phyloP scores from a whole-genome alignment of 2,329 filamentous ascomycete genomes.

The Neofusicoccum parvum region DNA sequence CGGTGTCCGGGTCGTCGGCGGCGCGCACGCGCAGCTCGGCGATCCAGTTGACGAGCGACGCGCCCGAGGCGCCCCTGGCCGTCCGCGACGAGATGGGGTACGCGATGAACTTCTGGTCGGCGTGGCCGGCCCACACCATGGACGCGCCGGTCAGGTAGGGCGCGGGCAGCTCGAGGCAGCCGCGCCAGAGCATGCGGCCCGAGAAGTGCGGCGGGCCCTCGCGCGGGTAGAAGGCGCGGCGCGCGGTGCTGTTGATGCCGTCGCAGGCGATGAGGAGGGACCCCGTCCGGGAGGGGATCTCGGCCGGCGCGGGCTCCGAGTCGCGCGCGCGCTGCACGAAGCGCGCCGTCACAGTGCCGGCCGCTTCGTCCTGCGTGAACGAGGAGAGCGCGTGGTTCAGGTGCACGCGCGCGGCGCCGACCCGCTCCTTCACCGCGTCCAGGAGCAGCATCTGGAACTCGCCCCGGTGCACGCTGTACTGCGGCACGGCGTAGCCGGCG shows the following conservation, averaged over 20 bases:
- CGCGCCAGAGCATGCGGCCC: conserved; percentile 51
- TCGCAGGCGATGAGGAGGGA: conserved; percentile 47
- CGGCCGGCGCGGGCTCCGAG: conserved; percentile 26
- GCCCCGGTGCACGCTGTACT: conserved; percentile 50
- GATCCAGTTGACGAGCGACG: conserved; percentile 51
- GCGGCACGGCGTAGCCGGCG: conserved; percentile 48
- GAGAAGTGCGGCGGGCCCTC: conserved; percentile 51
- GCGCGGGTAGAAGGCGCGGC: conserved; percentile 45
- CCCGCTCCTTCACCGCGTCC: conserved; percentile 44
- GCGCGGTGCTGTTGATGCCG: conserved; percentile 49
- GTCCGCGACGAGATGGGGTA: conserved; percentile 46
- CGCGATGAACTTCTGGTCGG: conserved; percentile 52
- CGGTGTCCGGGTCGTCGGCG: conserved; percentile 46
- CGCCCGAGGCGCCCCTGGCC: conserved; percentile 26
- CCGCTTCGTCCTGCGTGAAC: conserved; percentile 39
- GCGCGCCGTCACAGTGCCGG: conserved; percentile 39
- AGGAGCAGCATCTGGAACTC: conserved; percentile 50
- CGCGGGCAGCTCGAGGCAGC: conserved; percentile 41
- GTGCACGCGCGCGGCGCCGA: conserved; percentile 43
- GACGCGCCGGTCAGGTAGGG: conserved; percentile 47
- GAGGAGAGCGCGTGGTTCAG: conserved; percentile 42
- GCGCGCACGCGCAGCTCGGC: conserved; percentile 47
- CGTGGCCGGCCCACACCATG: conserved; percentile 52
- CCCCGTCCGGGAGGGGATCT: conserved; percentile 34
- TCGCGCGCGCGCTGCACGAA: conserved; percentile 37